These are phyloP conservation scores for Melastoma candidum DNA, from an alignment of 441 rosid genomes.

Conservation along the genomic window DNA sequence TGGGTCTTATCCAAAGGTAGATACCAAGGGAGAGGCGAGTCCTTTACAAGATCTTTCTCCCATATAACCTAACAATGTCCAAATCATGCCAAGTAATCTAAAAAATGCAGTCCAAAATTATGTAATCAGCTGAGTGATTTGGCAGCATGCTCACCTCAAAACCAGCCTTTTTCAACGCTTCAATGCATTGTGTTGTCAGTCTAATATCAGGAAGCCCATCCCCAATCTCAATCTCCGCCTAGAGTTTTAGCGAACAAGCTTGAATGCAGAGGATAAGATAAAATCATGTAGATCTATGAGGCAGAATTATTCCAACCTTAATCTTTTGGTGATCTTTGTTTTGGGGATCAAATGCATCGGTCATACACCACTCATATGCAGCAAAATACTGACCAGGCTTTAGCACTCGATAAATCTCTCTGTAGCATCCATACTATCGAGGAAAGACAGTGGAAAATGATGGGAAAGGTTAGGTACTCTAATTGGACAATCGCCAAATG, in stretches of 20 bases:
- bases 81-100: background rate
- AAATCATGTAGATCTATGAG: background rate
- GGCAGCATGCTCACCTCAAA: slow-evolving; percentile 46
- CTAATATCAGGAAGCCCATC: slow-evolving; percentile 93
- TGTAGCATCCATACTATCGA: slow-evolving; percentile 84
- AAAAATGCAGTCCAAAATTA: slow-evolving; percentile 1
- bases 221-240: slow-evolving; percentile 90
- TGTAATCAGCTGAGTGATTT: background rate
- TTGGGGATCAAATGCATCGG: slow-evolving; percentile 67
- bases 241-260: slow-evolving; percentile 2
- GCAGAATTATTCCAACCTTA: slow-evolving; percentile 33
- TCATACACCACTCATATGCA: slow-evolving; percentile 99
- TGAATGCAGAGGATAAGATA: background rate
- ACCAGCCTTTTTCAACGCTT: slow-evolving; percentile 77
- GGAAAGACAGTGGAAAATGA: slow-evolving; percentile 11
- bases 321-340: slow-evolving; percentile 65
- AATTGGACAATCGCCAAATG: background rate
- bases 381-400: slow-evolving; percentile 91
- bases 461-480: background rate
- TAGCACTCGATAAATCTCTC: slow-evolving; percentile 79
- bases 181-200: slow-evolving; percentile 57
- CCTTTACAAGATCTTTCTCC: slow-evolving; percentile 68
- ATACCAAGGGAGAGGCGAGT: slow-evolving; percentile 85
- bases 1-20: slow-evolving; percentile 67
- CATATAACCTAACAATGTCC: slow-evolving; percentile 43